Conservation (phyloP, 805 yeast genomes). For the Starmerella stigmatis region DNA sequence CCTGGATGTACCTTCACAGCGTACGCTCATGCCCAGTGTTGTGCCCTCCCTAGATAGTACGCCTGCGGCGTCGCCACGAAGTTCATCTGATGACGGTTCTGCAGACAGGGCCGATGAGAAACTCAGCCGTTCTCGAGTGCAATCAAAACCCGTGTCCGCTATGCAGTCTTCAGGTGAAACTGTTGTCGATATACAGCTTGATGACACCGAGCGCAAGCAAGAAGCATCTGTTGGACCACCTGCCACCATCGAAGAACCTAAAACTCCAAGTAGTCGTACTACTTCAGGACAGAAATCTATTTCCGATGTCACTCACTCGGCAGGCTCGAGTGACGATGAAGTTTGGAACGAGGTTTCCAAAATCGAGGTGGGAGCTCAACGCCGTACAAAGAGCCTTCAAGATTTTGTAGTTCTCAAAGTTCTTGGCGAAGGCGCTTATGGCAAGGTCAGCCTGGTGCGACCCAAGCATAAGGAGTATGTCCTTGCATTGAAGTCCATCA, state of each 20-base stretch:
- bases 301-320: not conserved
- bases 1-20: not conserved
- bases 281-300: too few relatives aligned
- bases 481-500: slow-evolving; percentile 70
- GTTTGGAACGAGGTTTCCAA: slow-evolving; percentile 14
- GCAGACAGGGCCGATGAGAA: too few relatives aligned
- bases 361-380: slow-evolving; percentile 49
- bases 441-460: slow-evolving; percentile 69
- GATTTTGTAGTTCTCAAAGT: slow-evolving; percentile 64
- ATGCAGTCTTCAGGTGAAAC: too few relatives aligned
- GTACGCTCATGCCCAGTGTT: slow-evolving; percentile 13
- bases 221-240: too few relatives aligned
- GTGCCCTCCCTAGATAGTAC: not conserved
- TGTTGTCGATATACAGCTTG: too few relatives aligned
- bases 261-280: too few relatives aligned
- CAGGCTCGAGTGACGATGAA: not conserved
- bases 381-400: slow-evolving; percentile 58
- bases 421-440: slow-evolving; percentile 96
- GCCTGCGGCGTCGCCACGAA: not conserved
- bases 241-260: too few relatives aligned
- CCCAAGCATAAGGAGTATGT: slow-evolving; percentile 41
- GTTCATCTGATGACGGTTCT: not conserved
- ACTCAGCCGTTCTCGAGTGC: too few relatives aligned
- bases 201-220: too few relatives aligned
- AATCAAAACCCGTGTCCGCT: too few relatives aligned